phyloP scores from a whole-genome alignment of 805 yeast species.

The Nakazawaea sp. region DNA sequence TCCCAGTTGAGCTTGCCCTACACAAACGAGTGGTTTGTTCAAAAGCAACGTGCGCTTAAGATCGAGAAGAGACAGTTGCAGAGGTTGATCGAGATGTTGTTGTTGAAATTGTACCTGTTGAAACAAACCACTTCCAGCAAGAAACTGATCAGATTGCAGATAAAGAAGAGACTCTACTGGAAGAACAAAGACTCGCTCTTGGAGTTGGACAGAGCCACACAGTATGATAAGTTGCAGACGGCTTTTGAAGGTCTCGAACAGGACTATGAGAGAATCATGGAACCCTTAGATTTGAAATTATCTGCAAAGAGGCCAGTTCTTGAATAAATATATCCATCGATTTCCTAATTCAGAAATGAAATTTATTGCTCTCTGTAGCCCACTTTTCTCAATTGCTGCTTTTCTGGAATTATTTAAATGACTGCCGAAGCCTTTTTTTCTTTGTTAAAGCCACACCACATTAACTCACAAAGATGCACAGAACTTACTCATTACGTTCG shows the following conservation, averaged over 20 bases:
- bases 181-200: conserved; percentile 76
- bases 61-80: conserved; percentile 74
- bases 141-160: conserved; percentile 44
- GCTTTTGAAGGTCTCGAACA: conserved; percentile 65
- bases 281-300: conserved; percentile 18
- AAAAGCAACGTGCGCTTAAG: conserved; percentile 37
- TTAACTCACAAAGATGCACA: conserved; percentile 59
- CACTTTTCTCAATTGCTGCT: neutral
- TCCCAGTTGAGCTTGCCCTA: conserved; percentile 18
- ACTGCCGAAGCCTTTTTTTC: neutral
- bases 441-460: neutral
- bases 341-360: neutral
- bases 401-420: too few species aligned
- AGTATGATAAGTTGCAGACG: conserved; percentile 64
- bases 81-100: conserved; percentile 70
- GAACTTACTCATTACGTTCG: conserved; percentile 96
- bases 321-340: too few species aligned
- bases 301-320: conserved; percentile 3
- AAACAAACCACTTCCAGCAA: conserved; percentile 17
- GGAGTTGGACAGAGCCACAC: conserved; percentile 57
- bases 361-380: neutral
- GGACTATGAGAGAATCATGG: conserved; percentile 60
- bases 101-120: conserved; percentile 30
- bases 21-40: conserved; percentile 30
- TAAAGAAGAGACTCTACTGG: conserved; percentile 68